Percentiles rank a stretch among this genome's conserved stretches.
Conservation (phyloP, 768 basidiomycete species). For the Dendrothele bispora region DNA sequence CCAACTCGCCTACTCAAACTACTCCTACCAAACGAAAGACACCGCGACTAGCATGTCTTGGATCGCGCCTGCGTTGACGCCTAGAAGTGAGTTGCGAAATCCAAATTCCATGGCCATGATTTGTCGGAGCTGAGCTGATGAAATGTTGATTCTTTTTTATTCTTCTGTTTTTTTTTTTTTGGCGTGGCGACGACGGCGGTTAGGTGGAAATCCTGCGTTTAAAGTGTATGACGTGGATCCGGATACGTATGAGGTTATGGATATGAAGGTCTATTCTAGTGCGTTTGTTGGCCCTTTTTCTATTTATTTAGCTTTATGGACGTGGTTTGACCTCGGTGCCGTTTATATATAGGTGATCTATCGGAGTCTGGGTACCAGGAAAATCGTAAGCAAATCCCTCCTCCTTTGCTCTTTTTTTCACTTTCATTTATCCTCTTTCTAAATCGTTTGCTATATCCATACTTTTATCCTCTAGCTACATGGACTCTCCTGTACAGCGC, state of each 20-base stretch:
- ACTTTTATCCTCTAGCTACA: constrained; percentile 29
- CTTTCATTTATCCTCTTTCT: neutral
- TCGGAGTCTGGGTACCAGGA: constrained; percentile 43
- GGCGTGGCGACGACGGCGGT: no score
- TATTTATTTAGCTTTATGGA: neutral
- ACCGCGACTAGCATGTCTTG: constrained; percentile 48
- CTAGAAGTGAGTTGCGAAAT: constrained; percentile 39
- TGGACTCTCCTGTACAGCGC: constrained; percentile 63
- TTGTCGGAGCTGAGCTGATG: constrained; percentile 1
- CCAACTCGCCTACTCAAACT: constrained; percentile 59
- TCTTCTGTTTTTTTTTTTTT: no score
- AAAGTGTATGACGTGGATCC: constrained; percentile 66
- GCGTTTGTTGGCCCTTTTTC: constrained; percentile 14
- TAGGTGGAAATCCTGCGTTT: constrained; percentile 57
- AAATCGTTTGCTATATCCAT: constrained; percentile 1
- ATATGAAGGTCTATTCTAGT: constrained; percentile 52
- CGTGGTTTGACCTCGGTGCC: neutral
- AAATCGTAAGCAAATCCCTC: constrained; percentile 36
- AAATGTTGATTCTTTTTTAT: no score
- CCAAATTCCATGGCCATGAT: neutral
- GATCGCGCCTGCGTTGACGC: constrained; percentile 59
- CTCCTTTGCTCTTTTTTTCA: neutral
- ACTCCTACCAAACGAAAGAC: constrained; percentile 39
- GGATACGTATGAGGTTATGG: constrained; percentile 66
- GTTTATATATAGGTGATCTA: constrained; percentile 35